phyloP scores from a whole-genome alignment of 2,329 filamentous ascomycete genomes.

The Cladosporium velox region DNA sequence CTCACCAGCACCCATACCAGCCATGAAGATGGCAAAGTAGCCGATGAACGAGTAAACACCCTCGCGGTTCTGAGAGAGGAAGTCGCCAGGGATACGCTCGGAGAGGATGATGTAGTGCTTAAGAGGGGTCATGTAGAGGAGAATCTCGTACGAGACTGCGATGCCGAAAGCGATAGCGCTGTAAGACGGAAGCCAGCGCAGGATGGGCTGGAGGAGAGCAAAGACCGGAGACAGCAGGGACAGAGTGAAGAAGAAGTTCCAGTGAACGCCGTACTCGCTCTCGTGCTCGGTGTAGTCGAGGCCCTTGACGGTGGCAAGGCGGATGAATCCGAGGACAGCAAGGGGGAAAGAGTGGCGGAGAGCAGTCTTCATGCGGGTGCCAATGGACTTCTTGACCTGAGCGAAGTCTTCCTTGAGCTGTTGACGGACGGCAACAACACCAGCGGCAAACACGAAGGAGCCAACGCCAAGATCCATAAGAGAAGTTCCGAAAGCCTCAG shows the following conservation, averaged over 20 bases:
- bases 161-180: conserved; percentile 72
- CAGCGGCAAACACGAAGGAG: conserved; percentile 93
- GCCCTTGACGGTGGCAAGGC: conserved; percentile 87
- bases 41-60: conserved; percentile 94
- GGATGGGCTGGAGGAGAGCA: conserved; percentile 74
- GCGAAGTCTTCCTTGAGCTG: conserved; percentile 64
- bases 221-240: conserved; percentile 86
- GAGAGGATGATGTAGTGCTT: conserved; percentile 82
- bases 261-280: conserved; percentile 95
- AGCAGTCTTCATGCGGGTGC: conserved; percentile 63
- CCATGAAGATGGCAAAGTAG: conserved; percentile 91
- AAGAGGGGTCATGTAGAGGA: conserved; percentile 71
- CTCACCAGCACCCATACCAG: conserved; percentile 81
- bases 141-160: conserved; percentile 69
- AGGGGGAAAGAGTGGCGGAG: conserved; percentile 81
- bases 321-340: conserved; percentile 74
- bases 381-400: conserved; percentile 51
- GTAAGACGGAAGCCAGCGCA: conserved; percentile 73
- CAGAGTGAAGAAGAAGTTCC: conserved; percentile 99
- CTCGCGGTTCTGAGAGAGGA: conserved; percentile 89
- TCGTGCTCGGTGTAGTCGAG: conserved; percentile 97
- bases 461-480: conserved; percentile 97
- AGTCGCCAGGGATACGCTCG: conserved; percentile 64
- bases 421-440: conserved; percentile 83
- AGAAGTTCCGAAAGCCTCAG: conserved; percentile 99